A percentile compares a stretch with the other conserved stretches of the same genome.
phyloP scores from a whole-genome alignment of 768 basidiomycete genomes.

The Lentinula raphanica region DNA sequence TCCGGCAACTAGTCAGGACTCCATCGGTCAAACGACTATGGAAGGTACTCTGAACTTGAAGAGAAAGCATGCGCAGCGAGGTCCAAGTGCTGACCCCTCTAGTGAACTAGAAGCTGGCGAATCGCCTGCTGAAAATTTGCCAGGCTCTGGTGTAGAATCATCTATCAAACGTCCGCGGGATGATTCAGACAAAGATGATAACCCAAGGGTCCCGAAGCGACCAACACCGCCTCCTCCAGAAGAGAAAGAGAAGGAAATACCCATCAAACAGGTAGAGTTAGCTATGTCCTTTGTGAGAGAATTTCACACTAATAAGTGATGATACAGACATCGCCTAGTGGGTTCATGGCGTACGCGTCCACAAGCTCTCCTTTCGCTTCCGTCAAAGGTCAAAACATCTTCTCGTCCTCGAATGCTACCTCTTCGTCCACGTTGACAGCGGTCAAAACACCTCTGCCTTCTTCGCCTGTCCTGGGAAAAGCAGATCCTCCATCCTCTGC shows the following conservation, averaged over 20 bases:
- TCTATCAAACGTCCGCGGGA: slow-evolving; percentile 54
- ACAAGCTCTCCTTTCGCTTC: slow-evolving; percentile 67
- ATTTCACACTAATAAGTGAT: too few relatives aligned
- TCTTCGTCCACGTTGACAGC: slow-evolving; percentile 12
- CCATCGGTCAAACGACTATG: slow-evolving; percentile 38
- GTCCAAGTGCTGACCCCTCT: slow-evolving; percentile 57
- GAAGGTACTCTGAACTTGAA: slow-evolving; percentile 61
- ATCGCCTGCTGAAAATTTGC: slow-evolving; percentile 29
- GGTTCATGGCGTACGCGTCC: slow-evolving; percentile 79
- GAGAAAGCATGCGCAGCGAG: slow-evolving; percentile 65
- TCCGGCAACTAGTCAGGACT: slow-evolving; percentile 21
- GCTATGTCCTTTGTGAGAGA: slow-evolving; percentile 35
- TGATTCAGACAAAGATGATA: slow-evolving; percentile 56
- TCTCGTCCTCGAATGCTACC: slow-evolving; percentile 32
- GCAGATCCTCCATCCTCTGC: slow-evolving; percentile 21
- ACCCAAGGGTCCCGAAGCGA: slow-evolving; percentile 54
- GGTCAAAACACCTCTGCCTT: slow-evolving; percentile 10
- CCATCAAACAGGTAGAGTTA: slow-evolving; percentile 30
- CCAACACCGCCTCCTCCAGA: slow-evolving; percentile 67
- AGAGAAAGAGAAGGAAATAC: slow-evolving; percentile 26
- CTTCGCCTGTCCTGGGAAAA: slow-evolving; percentile 12
- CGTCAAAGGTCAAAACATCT: slow-evolving; percentile 63
- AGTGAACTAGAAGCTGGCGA: slow-evolving; percentile 13
- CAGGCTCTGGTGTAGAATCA: not conserved
- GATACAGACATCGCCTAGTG: slow-evolving; percentile 38